Evolutionary conservation across 441 rosid species (phyloP).

Genomic region (Euphorbia corollata): DNA sequence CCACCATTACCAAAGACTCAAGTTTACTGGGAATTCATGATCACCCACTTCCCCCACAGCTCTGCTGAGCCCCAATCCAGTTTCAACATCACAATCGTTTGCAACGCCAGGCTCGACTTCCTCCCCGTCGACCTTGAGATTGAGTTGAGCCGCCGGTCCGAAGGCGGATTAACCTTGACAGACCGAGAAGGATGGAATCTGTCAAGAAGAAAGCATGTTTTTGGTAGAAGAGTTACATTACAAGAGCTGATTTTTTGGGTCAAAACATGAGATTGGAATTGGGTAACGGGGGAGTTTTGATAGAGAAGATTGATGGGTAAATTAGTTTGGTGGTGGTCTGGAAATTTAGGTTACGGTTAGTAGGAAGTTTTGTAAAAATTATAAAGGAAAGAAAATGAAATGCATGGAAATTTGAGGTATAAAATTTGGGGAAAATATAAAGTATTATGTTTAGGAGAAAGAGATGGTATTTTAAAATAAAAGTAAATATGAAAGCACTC

Average conservation of each 20-base stretch:
- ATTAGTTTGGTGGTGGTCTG: conserved; percentile 37
- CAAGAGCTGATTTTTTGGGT: conserved; percentile 41
- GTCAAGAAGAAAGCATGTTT: conserved; percentile 45
- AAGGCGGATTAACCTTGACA: conserved; percentile 22
- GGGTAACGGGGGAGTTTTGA: conserved; percentile 36
- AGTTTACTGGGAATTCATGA: conserved; percentile 50
- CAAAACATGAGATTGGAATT: conserved; percentile 40
- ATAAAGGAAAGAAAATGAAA: too few relatives aligned
- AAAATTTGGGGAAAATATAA: too few relatives aligned
- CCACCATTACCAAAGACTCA: conserved; percentile 38
- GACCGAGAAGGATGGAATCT: conserved; percentile 25
- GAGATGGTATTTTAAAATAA: too few relatives aligned
- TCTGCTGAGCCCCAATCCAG: conserved; percentile 45
- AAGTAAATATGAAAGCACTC: too few relatives aligned
- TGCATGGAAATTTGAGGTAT: too few relatives aligned
- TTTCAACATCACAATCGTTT: conserved; percentile 40
- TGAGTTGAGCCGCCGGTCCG: conserved; percentile 28
- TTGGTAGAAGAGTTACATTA: conserved; percentile 32
- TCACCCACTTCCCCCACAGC: conserved; percentile 32
- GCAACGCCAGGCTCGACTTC: conserved; percentile 37
- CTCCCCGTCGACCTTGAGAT: conserved; percentile 39
- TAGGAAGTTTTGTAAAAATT: too few relatives aligned
- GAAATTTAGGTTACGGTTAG: conserved; percentile 60
- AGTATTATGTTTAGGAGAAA: too few relatives aligned
- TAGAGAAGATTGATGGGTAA: conserved; percentile 43